phyloP scores from a whole-genome alignment of 805 yeast species.

The Scheffersomyces ergatensis region DNA sequence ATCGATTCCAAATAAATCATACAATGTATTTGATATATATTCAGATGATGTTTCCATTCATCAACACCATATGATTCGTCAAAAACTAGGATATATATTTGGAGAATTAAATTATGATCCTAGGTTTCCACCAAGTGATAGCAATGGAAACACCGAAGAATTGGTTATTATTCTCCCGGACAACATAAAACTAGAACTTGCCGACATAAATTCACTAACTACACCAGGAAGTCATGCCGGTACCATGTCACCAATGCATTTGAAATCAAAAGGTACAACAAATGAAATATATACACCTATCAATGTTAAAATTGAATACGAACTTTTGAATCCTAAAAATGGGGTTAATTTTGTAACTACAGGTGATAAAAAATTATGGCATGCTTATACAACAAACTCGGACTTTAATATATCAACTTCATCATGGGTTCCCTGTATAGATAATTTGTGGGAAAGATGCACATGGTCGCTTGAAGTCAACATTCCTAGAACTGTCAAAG shows the following conservation, averaged over 20 bases:
- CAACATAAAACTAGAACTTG: constrained; percentile 53
- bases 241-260: constrained; percentile 33
- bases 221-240: constrained; percentile 30
- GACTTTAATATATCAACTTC: constrained; percentile 80
- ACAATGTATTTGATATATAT: constrained; percentile 42
- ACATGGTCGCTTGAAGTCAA: constrained; percentile 92
- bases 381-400: constrained; percentile 79
- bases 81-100: constrained; percentile 50
- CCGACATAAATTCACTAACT: constrained; percentile 16
- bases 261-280: constrained; percentile 33
- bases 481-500: constrained; percentile 76
- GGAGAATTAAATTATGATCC: constrained; percentile 43
- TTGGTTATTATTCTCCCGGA: constrained; percentile 64
- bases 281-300: constrained; percentile 63
- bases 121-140: constrained; percentile 6
- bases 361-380: constrained; percentile 59
- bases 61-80: constrained; percentile 60
- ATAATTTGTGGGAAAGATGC: constrained; percentile 79
- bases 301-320: constrained; percentile 65
- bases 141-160: constrained; percentile 55
- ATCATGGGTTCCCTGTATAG: constrained; percentile 98
- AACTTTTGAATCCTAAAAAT: constrained; percentile 59
- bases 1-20: constrained; percentile 16
- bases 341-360: constrained; percentile 79
- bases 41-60: constrained; percentile 39